These are phyloP conservation scores for Arthrinium puccinioides DNA, from an alignment of 2,329 filamentous ascomycete genomes.

Conservation along the genomic window DNA sequence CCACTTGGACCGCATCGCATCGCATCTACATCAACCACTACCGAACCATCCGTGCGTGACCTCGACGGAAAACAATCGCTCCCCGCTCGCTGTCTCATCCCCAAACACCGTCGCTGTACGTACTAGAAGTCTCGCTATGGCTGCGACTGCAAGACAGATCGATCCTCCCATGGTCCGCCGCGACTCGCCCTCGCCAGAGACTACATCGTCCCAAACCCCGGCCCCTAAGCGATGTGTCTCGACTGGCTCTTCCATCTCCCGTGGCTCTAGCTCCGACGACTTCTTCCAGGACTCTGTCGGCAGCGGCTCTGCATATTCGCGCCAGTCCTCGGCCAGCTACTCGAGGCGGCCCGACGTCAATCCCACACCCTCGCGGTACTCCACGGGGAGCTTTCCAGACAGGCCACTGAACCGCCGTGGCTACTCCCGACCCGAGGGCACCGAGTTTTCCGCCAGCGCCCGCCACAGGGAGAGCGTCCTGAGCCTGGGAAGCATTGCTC, in stretches of 20 bases:
- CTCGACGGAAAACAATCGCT: too few relatives aligned
- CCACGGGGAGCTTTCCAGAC: conserved; percentile 35
- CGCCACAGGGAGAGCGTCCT: conserved; percentile 89
- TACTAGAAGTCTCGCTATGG: conserved; percentile 28
- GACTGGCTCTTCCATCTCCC: conserved; percentile 51
- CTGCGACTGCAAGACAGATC: conserved; percentile 24
- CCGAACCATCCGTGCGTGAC: too few relatives aligned
- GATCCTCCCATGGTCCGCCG: conserved; percentile 35
- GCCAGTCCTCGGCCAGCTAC: conserved; percentile 57
- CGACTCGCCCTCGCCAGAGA: conserved; percentile 59
- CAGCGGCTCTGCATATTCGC: conserved; percentile 47
- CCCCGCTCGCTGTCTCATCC: too few relatives aligned
- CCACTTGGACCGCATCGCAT: too few relatives aligned
- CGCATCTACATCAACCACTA: too few relatives aligned
- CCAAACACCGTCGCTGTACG: too few relatives aligned
- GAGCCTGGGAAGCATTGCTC: conserved; percentile 91
- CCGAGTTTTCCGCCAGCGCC: conserved; percentile 84
- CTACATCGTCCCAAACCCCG: conserved; percentile 55
- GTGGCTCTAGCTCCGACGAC: conserved; percentile 43
- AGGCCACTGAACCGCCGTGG: conserved; percentile 55
- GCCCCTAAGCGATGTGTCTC: conserved; percentile 59
- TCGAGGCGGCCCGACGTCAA: conserved; percentile 37
- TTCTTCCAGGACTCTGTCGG: conserved; percentile 47
- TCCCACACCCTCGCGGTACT: conserved; percentile 35
- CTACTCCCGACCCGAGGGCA: conserved; percentile 81